Base-by-base conservation (phyloP, 2,329 filamentous ascomycete species). In the Scolecobasidium constrictum region DNA sequence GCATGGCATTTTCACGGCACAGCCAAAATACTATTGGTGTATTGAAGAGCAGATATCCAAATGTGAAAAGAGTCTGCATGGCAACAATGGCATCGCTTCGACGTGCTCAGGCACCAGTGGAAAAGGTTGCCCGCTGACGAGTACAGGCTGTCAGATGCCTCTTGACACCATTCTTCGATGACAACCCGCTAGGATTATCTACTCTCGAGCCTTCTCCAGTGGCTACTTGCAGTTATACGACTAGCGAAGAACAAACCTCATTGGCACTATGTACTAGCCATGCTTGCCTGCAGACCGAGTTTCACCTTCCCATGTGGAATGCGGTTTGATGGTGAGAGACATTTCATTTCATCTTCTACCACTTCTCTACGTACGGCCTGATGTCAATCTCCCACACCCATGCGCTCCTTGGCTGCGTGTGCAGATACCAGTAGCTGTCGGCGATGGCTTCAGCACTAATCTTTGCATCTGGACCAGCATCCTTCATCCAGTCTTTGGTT, bases 181-280 rank as follows among this genome's bases (percentile, higher is more conserved):
- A n/a, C n/a, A n/a, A n/a, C n/a, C n/a, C n/a, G 42, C 42, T 44
- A 38, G 21, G 59, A 57, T 54, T 86, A 94, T 94, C 86, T 83
- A 83, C 85, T 80, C 79, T 77, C 81, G 73, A 76, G 80, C 77
- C 82, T 72, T 67, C 56, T 57, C 50, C 49, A 50, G 81, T 86
- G 83, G 81, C 78, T 82, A 73, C 53, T 54, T 77, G 77, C 78
- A 86, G 86, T 81, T 94, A 94, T 79, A 94, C 83, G 78, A 78
- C 75, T 88, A 77, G 86, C 86, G 84, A 73, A 94, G 72, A 94
- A 65, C 55, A 73, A 92, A 66, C 7, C 18, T 31, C 9, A 28
- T 20, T 4, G 31, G 21, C 44, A 20, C 44, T 18, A 38, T 17
- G 43, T 48, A 58, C 68, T 64, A 65, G 63, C 26, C 26, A 31